Evolutionary conservation across 2,329 filamentous ascomycete genomes (phyloP).

Genomic region (Rhynchosporium secalis): DNA sequence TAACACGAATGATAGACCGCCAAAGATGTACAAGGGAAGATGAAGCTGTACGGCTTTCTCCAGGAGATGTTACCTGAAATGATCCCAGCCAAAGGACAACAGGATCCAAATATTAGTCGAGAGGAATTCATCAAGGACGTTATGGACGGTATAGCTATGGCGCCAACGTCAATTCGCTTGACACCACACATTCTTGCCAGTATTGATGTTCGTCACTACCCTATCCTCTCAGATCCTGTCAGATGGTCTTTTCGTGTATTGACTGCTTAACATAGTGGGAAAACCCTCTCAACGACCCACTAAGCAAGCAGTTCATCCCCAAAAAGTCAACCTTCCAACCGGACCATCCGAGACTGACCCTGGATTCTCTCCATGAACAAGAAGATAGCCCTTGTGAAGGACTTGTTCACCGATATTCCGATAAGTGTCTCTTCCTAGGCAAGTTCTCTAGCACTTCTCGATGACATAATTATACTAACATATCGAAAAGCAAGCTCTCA

Average conservation of each 20-base stretch:
- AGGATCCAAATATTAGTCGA: constrained; percentile 45
- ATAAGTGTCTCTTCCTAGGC: constrained; percentile 63
- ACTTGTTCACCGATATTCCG: constrained; percentile 63
- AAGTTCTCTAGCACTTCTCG: constrained; percentile 29
- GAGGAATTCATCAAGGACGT: constrained; percentile 57
- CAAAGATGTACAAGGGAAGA: constrained; percentile 51
- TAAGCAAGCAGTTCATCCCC: constrained; percentile 61
- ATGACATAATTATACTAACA: neutral
- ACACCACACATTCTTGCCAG: constrained; percentile 61
- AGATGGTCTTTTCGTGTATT: neutral
- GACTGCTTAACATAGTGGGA: constrained; percentile 44
- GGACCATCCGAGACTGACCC: constrained; percentile 54
- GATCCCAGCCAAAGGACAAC: constrained; percentile 45
- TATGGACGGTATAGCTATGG: constrained; percentile 50
- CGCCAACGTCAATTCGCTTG: constrained; percentile 61
- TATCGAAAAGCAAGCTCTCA: constrained; percentile 51
- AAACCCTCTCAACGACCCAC: constrained; percentile 57
- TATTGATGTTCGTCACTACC: constrained; percentile 43
- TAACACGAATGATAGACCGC: constrained; percentile 41
- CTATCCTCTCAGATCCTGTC: too few species aligned
- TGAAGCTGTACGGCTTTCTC: constrained; percentile 52
- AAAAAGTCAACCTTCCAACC: constrained; percentile 52
- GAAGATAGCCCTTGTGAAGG: constrained; percentile 56
- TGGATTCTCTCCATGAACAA: constrained; percentile 61
- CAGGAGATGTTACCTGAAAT: constrained; percentile 49